Evolutionary conservation across 495 filamentous ascomycete species (phyloP).

Genomic region (Amphirosellinia nigrospora): DNA sequence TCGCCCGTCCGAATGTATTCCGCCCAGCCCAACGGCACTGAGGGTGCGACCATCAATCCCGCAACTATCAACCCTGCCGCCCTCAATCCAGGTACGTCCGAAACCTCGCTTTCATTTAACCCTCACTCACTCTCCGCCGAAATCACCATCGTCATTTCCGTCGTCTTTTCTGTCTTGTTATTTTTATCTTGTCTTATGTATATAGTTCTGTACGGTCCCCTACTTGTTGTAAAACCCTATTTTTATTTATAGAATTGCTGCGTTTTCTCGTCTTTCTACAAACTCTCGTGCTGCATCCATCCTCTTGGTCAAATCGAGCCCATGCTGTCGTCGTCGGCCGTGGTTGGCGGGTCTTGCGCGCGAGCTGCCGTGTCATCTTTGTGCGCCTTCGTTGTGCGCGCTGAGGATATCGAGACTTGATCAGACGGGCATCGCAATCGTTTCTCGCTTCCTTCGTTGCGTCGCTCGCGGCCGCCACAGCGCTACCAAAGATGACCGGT

Average conservation of each 20-base stretch:
- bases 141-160: constrained; percentile 29
- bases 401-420: constrained; percentile 11
- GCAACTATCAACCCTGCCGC: constrained; percentile 61
- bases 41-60: constrained; percentile 64
- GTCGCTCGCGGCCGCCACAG: constrained; percentile 26
- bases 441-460: background rate
- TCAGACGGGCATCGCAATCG: background rate
- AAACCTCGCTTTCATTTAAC: constrained; percentile 25
- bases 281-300: background rate
- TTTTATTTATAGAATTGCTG: background rate
- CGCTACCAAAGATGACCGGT: constrained; percentile 28
- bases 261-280: background rate
- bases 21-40: constrained; percentile 61
- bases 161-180: background rate
- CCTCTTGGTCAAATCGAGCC: constrained; percentile 13
- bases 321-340: constrained; percentile 20
- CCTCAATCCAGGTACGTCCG: constrained; percentile 59
- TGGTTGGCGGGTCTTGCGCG: constrained; percentile 7
- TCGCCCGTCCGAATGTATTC: constrained; percentile 56
- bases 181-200: background rate
- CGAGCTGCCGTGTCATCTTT: constrained; percentile 1
- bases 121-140: constrained; percentile 12
- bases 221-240: background rate
- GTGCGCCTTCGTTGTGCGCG: constrained; percentile 10
- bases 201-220: background rate